Conservation (phyloP, 805 yeast species). For the Ascoidea asiatica region DNA sequence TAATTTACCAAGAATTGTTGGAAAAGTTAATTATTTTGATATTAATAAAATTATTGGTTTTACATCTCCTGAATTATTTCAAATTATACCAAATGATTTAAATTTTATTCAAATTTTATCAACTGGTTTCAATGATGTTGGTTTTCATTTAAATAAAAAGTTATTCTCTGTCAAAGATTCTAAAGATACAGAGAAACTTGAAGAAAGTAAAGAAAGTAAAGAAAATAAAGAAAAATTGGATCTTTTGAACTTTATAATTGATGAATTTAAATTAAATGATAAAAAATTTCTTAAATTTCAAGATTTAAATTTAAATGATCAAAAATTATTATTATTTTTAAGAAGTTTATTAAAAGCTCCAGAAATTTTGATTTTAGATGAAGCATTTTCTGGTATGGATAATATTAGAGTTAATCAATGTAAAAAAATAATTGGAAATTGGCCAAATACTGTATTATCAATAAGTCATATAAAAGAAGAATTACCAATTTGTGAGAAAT, state of each 20-base stretch:
- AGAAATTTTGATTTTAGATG: slow-evolving; percentile 69
- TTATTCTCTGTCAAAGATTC: no score
- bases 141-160: slow-evolving; percentile 3
- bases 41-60: slow-evolving; percentile 73
- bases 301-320: slow-evolving; percentile 53
- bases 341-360: slow-evolving; percentile 75
- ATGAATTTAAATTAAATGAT: slow-evolving; percentile 28
- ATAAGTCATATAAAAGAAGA: slow-evolving; percentile 81
- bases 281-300: slow-evolving; percentile 29
- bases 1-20: slow-evolving; percentile 60
- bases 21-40: slow-evolving; percentile 62
- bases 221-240: slow-evolving; percentile 24
- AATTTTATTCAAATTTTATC: slow-evolving; percentile 44
- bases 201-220: slow-evolving; percentile 22
- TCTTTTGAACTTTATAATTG: slow-evolving; percentile 31
- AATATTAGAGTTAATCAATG: slow-evolving; percentile 43
- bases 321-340: slow-evolving; percentile 63
- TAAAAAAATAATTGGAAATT: slow-evolving; percentile 32
- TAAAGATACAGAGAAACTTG: no score
- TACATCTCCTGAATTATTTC: slow-evolving; percentile 86
- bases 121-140: slow-evolving; percentile 37
- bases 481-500: slow-evolving; percentile 56
- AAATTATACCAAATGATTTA: slow-evolving; percentile 54
- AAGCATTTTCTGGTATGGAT: slow-evolving; percentile 87
- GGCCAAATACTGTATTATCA: slow-evolving; percentile 60